Base-by-base conservation (phyloP, 2,329 filamentous ascomycete genomes). In the Hypoxylon sp. region DNA sequence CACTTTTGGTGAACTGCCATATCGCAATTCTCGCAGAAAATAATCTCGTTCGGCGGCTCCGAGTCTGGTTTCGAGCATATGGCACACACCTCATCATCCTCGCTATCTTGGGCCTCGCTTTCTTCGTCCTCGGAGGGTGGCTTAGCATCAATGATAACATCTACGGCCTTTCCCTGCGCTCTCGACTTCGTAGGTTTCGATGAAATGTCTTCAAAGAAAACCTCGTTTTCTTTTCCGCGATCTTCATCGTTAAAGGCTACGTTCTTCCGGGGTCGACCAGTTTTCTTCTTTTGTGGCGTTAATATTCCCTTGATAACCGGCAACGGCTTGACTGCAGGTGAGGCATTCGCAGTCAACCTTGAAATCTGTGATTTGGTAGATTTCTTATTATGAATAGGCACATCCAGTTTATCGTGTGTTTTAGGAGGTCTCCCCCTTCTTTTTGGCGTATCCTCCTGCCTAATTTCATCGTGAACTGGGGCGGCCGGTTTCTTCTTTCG, bases 21-120 rank as follows among this genome's bases (percentile, higher is more conserved):
- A 75, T 90, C 86, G 79, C 89, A 91, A 58, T 84, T 85, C 70
- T 90, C 89, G 77, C 89, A 91, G 36, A 90, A 84, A 7, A 91
- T 80, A 34, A 91, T 90, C 73, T 89, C 82, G 74, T 91, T 90
- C 1, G 86, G 86, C 1, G 82, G 78, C 36, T 84, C 80, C 0
- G 87, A 90, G 65, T 90, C 84, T 0, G 86, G 84, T 60, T 85
- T 85, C 38, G 79, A 81, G 75, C 89, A 91, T 36, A 90, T 82
- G 17, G 79, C 80, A 72, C 89, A 91, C 0, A 86, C 81, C 60
- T 87, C 86, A 17, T 87, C 86, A 48, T 88, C 84, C 2, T 80
- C 79, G 9, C 76, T 77, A 10, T 80, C 78, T 17, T 77, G 74
- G 10, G 75, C 72, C 14, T 77, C 75, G 5, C 76, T 72, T 21